A percentile compares a stretch with the other conserved stretches of the same genome.
phyloP scores from a whole-genome alignment of 106 monocot species.

The Iris macrosiphon region DNA sequence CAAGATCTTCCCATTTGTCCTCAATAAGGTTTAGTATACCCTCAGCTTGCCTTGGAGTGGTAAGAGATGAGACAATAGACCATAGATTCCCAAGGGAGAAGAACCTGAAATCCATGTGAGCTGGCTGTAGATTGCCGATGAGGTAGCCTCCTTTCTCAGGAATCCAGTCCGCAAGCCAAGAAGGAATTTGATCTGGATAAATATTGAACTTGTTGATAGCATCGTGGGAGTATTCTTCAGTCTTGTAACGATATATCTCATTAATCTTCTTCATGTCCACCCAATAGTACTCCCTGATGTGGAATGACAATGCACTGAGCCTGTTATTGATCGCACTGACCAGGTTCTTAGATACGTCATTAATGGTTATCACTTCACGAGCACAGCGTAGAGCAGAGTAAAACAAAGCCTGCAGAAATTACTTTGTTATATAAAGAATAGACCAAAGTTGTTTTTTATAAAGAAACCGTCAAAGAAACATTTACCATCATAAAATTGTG shows the following conservation, averaged over 20 bases:
- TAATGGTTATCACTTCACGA: constrained; percentile 12
- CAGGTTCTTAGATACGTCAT: constrained; percentile 49
- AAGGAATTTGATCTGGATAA: constrained; percentile 26
- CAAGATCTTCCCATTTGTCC: constrained; percentile 19
- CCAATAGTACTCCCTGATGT: constrained; percentile 91
- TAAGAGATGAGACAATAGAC: constrained; percentile 10
- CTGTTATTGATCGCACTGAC: constrained; percentile 69
- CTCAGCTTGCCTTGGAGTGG: constrained; percentile 16
- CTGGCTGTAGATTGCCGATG: constrained; percentile 86
- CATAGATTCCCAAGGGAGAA: constrained; percentile 25
- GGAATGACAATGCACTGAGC: constrained; percentile 78
- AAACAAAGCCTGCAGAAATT: constrained; percentile 12
- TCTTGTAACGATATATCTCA: constrained; percentile 90
- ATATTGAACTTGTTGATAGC: constrained; percentile 41
- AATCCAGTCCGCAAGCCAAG: constrained; percentile 27
- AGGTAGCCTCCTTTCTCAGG: constrained; percentile 56
- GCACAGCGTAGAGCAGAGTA: constrained; percentile 17
- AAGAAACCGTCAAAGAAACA: no score
- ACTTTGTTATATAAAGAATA: background rate
- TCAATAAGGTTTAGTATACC: constrained; percentile 20
- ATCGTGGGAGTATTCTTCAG: constrained; percentile 44
- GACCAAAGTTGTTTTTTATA: no score
- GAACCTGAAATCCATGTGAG: constrained; percentile 89
- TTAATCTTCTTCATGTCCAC: constrained; percentile 93
- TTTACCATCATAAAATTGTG: no score